Evolutionary conservation across 192 early-diverging fungal genomes (phyloP).

Genomic region (Backusella morwellensis): DNA sequence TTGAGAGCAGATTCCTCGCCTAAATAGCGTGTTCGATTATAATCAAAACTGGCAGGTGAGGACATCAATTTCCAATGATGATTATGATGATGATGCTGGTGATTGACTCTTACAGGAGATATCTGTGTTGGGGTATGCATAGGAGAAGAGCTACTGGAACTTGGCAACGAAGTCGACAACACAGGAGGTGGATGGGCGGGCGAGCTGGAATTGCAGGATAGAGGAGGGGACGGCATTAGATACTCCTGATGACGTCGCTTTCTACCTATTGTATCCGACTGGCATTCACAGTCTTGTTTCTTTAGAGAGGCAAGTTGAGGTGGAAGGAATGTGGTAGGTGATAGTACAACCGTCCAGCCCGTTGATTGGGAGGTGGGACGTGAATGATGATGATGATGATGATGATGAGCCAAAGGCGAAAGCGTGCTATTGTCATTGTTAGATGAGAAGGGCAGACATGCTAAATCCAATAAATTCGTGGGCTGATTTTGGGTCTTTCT

Average conservation of each 20-base stretch:
- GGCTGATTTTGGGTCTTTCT: constrained; percentile 19
- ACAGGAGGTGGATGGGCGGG: constrained; percentile 18
- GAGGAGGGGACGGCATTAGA: constrained; percentile 10
- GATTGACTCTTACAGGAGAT: constrained; percentile 18
- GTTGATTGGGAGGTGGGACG: background rate
- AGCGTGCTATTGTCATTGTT: background rate
- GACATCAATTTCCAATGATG: constrained; percentile 15
- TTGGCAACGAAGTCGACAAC: constrained; percentile 19
- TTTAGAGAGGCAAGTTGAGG: constrained; percentile 2
- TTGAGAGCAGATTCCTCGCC: constrained; percentile 3
- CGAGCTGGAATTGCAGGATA: constrained; percentile 1
- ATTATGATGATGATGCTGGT: background rate
- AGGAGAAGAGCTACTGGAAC: constrained; percentile 28
- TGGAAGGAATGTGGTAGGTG: constrained; percentile 12
- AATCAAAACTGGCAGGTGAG: background rate
- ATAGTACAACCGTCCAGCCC: constrained; percentile 10
- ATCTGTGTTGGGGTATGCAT: constrained; percentile 28
- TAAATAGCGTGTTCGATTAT: background rate
- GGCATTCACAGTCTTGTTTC: background rate
- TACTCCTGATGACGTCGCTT: constrained; percentile 5
- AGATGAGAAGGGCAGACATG: constrained; percentile 1
- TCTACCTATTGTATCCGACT: background rate
- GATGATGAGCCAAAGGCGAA: background rate
- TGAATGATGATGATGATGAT: background rate
- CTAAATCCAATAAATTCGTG: constrained; percentile 10